Evolutionary conservation across 805 yeast species (phyloP).

Genomic region (Starmerella etchellsii): DNA sequence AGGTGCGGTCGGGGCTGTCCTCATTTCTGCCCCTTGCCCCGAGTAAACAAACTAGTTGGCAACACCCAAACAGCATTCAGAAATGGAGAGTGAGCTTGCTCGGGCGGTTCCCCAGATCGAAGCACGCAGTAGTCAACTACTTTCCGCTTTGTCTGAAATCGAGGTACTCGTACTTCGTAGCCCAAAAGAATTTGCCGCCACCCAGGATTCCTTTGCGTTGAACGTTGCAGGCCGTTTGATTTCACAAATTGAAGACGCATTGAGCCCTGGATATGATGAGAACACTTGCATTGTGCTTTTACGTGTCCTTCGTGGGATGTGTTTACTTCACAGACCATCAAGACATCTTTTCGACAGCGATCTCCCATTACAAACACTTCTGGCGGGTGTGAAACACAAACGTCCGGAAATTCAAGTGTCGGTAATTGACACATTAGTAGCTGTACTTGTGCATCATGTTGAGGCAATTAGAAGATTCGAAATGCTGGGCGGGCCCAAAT

Average conservation of each 20-base stretch:
- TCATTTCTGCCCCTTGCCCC: too few relatives aligned
- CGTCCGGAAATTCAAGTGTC: slow-evolving; percentile 26
- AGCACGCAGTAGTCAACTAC: slow-evolving; percentile 1
- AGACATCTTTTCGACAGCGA: slow-evolving; percentile 38
- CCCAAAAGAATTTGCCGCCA: slow-evolving; percentile 28
- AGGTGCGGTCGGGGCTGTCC: too few relatives aligned
- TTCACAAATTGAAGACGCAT: slow-evolving; percentile 7
- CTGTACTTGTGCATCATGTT: slow-evolving; percentile 44
- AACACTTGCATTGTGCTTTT: slow-evolving; percentile 16
- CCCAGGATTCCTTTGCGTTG: slow-evolving; percentile 43
- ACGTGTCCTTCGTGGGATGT: slow-evolving; percentile 41
- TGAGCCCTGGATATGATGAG: neutral
- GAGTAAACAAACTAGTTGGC: too few relatives aligned
- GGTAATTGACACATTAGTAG: slow-evolving; percentile 43
- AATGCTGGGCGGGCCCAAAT: slow-evolving; percentile 39
- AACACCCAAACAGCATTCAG: too few relatives aligned
- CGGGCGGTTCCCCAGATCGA: slow-evolving; percentile 7
- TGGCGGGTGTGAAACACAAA: slow-evolving; percentile 7
- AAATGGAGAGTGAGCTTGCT: neutral
- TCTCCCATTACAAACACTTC: slow-evolving; percentile 19
- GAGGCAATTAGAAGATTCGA: slow-evolving; percentile 50
- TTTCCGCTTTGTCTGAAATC: neutral
- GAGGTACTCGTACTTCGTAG: slow-evolving; percentile 6
- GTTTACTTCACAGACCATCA: slow-evolving; percentile 46
- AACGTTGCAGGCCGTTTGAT: slow-evolving; percentile 35